Percentiles rank a stretch among this genome's conserved stretches.
phyloP scores from a whole-genome alignment of 345 rosid species.

The Lenwebbia sp. region DNA sequence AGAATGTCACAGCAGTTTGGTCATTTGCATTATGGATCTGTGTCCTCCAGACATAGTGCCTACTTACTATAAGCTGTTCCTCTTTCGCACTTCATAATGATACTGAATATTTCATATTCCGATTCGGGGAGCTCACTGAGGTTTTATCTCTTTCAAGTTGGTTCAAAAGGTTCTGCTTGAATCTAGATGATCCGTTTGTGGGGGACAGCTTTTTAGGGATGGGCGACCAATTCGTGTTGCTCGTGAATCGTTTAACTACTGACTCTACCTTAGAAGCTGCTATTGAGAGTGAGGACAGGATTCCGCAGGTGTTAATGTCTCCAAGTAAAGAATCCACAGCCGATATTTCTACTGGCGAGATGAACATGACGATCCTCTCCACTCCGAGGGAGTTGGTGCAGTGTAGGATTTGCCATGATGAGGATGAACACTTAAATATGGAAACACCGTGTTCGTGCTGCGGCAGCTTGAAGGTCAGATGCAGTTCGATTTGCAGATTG shows the following conservation, averaged over 20 bases:
- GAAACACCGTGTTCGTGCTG: constrained; percentile 78
- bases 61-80: not conserved
- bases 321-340: constrained; percentile 6
- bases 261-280: constrained; percentile 37
- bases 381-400: constrained; percentile 30
- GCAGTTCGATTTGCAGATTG: not conserved
- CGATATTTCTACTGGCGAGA: constrained; percentile 13
- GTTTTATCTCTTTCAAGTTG: not conserved
- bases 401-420: constrained; percentile 93
- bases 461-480: constrained; percentile 77
- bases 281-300: constrained; percentile 10
- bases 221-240: constrained; percentile 73
- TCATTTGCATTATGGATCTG: not conserved
- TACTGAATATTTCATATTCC: not conserved
- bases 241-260: constrained; percentile 42
- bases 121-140: not conserved
- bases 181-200: not conserved
- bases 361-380: constrained; percentile 21
- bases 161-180: not conserved
- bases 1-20: not conserved
- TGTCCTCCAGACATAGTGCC: not conserved
- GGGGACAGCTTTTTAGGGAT: constrained; percentile 12
- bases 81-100: not conserved
- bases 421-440: constrained; percentile 61
- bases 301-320: constrained; percentile 1